These are phyloP conservation scores for Neonectria sp. DNA, from an alignment of 2,329 filamentous ascomycete species.

Conservation along the genomic window DNA sequence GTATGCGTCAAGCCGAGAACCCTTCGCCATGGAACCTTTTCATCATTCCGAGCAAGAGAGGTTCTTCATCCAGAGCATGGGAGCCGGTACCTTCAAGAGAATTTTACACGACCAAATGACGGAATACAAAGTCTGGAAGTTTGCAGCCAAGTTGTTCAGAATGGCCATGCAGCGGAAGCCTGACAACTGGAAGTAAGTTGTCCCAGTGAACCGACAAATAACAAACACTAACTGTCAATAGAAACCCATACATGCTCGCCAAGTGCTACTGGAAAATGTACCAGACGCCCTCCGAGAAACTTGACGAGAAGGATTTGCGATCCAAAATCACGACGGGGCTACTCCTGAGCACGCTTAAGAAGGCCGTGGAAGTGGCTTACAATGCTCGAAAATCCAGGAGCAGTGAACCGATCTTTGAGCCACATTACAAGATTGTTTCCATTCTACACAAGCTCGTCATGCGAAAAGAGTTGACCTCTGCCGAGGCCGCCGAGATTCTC, in stretches of 20 bases:
- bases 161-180: constrained; percentile 70
- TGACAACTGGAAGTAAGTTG: constrained; percentile 69
- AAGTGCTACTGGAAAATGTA: constrained; percentile 78
- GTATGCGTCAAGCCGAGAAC: constrained; percentile 74
- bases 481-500: constrained; percentile 67
- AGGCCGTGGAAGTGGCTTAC: constrained; percentile 65
- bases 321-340: constrained; percentile 52
- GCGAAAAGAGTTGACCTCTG: constrained; percentile 62
- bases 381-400: constrained; percentile 69
- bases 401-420: constrained; percentile 87
- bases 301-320: constrained; percentile 60
- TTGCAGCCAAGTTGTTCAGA: constrained; percentile 69
- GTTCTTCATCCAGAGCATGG: constrained; percentile 68
- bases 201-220: not conserved
- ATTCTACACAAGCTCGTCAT: constrained; percentile 86
- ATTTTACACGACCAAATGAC: constrained; percentile 70
- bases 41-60: constrained; percentile 69
- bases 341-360: constrained; percentile 66
- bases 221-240: constrained; percentile 49
- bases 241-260: constrained; percentile 72
- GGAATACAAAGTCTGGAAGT: constrained; percentile 74
- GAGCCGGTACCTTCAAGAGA: constrained; percentile 66
- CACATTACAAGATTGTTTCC: constrained; percentile 92
- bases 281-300: constrained; percentile 60
- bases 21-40: constrained; percentile 75